Evolutionary conservation across 768 basidiomycete species (phyloP).

Genomic region (Kondoa malvinella): DNA sequence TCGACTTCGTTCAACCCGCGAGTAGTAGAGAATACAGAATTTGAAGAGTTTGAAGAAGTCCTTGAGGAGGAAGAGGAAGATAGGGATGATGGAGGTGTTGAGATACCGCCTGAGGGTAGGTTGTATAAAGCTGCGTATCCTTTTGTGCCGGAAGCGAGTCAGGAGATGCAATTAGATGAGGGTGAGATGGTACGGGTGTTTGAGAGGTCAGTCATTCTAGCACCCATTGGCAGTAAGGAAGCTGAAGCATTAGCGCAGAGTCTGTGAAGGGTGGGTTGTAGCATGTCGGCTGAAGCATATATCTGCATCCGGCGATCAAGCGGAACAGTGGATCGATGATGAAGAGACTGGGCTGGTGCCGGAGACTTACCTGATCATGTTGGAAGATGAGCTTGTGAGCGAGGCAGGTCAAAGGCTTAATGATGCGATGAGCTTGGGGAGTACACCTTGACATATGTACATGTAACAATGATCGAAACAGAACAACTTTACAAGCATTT

Average conservation of each 20-base stretch:
- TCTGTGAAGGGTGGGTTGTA: conserved; percentile 7
- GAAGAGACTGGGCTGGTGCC: conserved; percentile 6
- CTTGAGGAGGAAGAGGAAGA: background rate
- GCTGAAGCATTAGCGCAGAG: background rate
- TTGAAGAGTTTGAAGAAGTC: background rate
- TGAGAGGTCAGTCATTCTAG: background rate
- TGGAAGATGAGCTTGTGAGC: background rate
- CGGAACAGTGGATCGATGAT: background rate
- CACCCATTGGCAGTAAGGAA: background rate
- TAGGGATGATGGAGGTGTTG: background rate
- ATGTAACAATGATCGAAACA: background rate
- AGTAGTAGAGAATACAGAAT: background rate
- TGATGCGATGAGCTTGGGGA: background rate
- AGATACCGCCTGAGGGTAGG: background rate
- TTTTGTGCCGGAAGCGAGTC: background rate
- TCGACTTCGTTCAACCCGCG: background rate
- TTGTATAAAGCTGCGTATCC: background rate
- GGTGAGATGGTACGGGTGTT: conserved; percentile 4
- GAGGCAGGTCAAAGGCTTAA: background rate
- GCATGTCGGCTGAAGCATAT: background rate
- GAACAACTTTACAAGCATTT: background rate
- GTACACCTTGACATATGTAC: background rate
- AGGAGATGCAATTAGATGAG: conserved; percentile 1
- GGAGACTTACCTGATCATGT: background rate
- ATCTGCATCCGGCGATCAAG: background rate